Percentiles rank a stretch among this genome's conserved stretches.
Conservation (phyloP, 768 basidiomycete species). For the Agrocybe pediades region DNA sequence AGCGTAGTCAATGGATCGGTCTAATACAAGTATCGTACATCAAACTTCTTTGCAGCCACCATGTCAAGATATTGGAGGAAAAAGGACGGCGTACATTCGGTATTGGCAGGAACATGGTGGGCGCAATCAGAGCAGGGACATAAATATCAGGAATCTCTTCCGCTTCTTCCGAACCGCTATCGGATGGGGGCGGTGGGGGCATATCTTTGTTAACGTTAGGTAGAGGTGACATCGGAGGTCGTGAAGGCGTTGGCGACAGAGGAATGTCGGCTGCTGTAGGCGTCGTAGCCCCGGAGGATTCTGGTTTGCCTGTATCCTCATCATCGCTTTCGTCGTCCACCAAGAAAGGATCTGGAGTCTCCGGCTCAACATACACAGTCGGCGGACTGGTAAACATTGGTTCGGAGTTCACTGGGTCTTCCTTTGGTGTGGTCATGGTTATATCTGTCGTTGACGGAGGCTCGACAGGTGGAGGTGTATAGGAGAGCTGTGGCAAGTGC, state of each 20-base stretch:
- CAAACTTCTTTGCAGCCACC: conserved; percentile 60
- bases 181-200: conserved; percentile 47
- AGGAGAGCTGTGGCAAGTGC: conserved; percentile 6
- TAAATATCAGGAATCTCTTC: conserved; percentile 59
- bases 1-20: conserved; percentile 83
- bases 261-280: conserved; percentile 47
- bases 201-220: conserved; percentile 58
- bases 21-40: conserved; percentile 57
- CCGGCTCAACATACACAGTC: conserved; percentile 39
- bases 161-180: conserved; percentile 50
- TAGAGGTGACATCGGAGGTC: conserved; percentile 21
- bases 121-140: conserved; percentile 67
- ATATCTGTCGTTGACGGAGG: conserved; percentile 11
- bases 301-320: conserved; percentile 41
- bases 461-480: conserved; percentile 8
- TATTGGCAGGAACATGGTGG: conserved; percentile 86
- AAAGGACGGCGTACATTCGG: conserved; percentile 76
- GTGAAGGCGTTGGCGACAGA: conserved; percentile 19
- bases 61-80: conserved; percentile 51
- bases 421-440: conserved; percentile 2
- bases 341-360: conserved; percentile 63
- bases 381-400: conserved; percentile 30
- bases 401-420: conserved; percentile 16
- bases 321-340: conserved; percentile 56
- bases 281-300: conserved; percentile 35